Evolutionary conservation across 495 filamentous ascomycete species (phyloP), one percentile per base, ranked within the genome.

Genomic region (Alectoria sarmentosa): DNA sequence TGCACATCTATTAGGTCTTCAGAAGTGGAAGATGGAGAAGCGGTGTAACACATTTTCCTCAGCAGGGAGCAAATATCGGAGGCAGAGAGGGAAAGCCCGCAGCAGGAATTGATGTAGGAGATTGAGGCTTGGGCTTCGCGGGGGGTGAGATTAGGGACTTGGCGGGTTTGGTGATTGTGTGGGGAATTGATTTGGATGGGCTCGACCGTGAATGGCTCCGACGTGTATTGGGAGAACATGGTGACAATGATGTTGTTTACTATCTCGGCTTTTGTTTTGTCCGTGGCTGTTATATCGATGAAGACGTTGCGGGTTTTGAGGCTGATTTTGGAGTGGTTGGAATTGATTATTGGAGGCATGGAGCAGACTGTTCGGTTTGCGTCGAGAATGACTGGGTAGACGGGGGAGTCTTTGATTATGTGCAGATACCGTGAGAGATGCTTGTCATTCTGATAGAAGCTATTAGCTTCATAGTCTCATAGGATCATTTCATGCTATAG

Each of bases 301-400:
- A 98, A 91, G 72, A 98, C 82, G 74, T 98, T 97, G 69, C 80
- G 90, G 57, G 92, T 97, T 70, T 91, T 78, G 46, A 96, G 78
- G 2, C 83, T 90, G 72, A 99, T 98, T 79, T 98, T 99, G 62
- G 92, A 96, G 76, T 90, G 91, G 71, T 99, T 84, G 66, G 91
- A 85, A 77, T 99, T 99, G 81, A 99, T 99, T 72, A 98, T 96
- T 26, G 94, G 94, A 0, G 94, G 94, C 61, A 99, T 80, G 32
- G 93, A 97, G 78, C 92, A 96, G 57, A 98, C 90, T 38, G 83
- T 88, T 41, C 86, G 80, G 67, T 96, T 89, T 42, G 90, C 84
- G 76, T 99, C 94, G 70, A 90, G 90, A 69, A 99, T 93, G 57
- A 96, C 90, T n/a, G 94, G 94, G 74, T 98, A 99, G 38, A 96